Percentiles rank a stretch among this genome's conserved stretches.
phyloP scores from a whole-genome alignment of 1,284 basidiomycete genomes.

The Paramarasmius palmivorus region DNA sequence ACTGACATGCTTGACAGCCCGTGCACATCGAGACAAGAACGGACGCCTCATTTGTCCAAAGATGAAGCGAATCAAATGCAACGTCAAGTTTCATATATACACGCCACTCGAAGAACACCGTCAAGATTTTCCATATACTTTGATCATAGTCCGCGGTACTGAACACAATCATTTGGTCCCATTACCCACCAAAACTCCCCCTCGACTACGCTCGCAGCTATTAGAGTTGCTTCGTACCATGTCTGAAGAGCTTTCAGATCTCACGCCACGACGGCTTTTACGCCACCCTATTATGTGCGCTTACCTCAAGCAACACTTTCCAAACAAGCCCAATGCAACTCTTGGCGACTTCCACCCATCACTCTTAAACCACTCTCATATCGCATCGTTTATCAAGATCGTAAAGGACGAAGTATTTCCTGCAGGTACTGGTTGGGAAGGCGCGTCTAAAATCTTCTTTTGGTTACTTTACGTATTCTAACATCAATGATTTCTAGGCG shows the following conservation, averaged over 20 bases:
- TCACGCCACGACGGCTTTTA: conserved; percentile 23
- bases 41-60: conserved; percentile 9
- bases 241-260: conserved; percentile 20
- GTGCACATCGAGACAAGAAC: background rate
- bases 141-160: conserved; percentile 13
- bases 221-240: conserved; percentile 9
- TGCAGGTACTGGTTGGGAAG: conserved; percentile 17
- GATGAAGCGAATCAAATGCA: conserved; percentile 13
- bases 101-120: conserved; percentile 18
- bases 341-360: conserved; percentile 23
- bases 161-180: conserved; percentile 22
- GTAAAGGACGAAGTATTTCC: conserved; percentile 12
- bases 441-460: background rate
- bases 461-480: too few relatives aligned
- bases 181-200: conserved; percentile 19
- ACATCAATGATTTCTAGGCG: conserved; percentile 4
- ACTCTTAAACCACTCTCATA: conserved; percentile 19
- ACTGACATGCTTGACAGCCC: background rate
- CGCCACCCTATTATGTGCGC: conserved; percentile 17
- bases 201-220: conserved; percentile 6
- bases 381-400: conserved; percentile 19
- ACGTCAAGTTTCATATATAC: conserved; percentile 13
- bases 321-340: conserved; percentile 12
- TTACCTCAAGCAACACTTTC: conserved; percentile 14
- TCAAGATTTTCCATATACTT: conserved; percentile 14